Evolutionary conservation across 495 filamentous ascomycete genomes (phyloP).

Genomic region (Sporormia fimetaria): DNA sequence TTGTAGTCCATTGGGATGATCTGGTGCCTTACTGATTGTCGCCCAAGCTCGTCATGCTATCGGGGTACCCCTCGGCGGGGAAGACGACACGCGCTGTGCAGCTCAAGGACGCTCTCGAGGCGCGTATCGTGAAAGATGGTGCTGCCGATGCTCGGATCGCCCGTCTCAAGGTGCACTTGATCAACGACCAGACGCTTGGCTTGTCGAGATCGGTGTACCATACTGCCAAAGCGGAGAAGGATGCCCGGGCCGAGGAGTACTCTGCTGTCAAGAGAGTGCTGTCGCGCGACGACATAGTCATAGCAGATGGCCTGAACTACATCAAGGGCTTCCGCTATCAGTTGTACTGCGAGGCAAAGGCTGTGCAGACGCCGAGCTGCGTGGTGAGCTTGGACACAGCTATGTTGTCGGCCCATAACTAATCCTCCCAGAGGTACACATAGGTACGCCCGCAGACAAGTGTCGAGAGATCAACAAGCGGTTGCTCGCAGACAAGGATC

Average conservation of each 20-base stretch:
- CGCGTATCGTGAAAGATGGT: slow-evolving; percentile 37
- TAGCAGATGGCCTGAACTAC: slow-evolving; percentile 86
- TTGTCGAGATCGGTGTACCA: slow-evolving; percentile 54
- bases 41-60: slow-evolving; percentile 75
- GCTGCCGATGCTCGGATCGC: slow-evolving; percentile 39
- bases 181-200: slow-evolving; percentile 56
- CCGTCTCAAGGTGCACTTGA: slow-evolving; percentile 51
- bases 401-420: neutral
- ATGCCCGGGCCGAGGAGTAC: slow-evolving; percentile 76
- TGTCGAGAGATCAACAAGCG: slow-evolving; percentile 51
- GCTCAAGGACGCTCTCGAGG: slow-evolving; percentile 53
- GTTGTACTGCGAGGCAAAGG: slow-evolving; percentile 88
- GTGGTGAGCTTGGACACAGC: slow-evolving; percentile 45
- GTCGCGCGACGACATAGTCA: slow-evolving; percentile 67
- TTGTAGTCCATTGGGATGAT: too few relatives aligned
- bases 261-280: slow-evolving; percentile 77
- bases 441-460: slow-evolving; percentile 63
- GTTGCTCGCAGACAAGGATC: slow-evolving; percentile 25
- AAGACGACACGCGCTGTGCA: slow-evolving; percentile 80
- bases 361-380: slow-evolving; percentile 66
- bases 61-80: slow-evolving; percentile 85
- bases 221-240: slow-evolving; percentile 68
- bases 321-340: slow-evolving; percentile 98
- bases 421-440: slow-evolving; percentile 47
- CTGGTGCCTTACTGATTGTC: slow-evolving; percentile 2